Evolutionary conservation across 306 rosid genomes (phyloP).

Genomic region (Pterocarpus macrocarpus): DNA sequence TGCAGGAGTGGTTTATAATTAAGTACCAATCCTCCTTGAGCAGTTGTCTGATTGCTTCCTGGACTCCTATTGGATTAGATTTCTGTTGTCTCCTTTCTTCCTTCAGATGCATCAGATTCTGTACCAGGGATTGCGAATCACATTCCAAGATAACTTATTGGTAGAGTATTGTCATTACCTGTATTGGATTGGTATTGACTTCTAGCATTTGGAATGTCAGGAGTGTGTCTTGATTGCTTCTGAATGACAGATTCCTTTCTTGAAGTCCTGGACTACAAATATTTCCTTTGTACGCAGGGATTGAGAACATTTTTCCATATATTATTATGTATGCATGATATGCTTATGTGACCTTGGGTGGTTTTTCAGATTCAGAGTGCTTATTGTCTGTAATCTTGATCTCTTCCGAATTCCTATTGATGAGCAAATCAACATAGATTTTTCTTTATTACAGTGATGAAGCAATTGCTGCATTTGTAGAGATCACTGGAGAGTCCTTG

Average conservation of each 20-base stretch:
- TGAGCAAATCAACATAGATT: slow-evolving; percentile 21
- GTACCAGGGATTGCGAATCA: slow-evolving; percentile 1
- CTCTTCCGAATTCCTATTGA: neutral
- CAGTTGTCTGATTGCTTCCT: slow-evolving; percentile 11
- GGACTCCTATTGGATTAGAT: neutral
- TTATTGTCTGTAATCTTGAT: slow-evolving; percentile 26
- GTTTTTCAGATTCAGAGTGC: neutral
- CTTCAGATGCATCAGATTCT: slow-evolving; percentile 10
- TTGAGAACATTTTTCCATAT: slow-evolving; percentile 9
- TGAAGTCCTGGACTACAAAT: too few relatives aligned
- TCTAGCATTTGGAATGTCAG: slow-evolving; percentile 18
- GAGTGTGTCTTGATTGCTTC: neutral
- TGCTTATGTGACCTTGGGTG: neutral
- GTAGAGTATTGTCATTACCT: slow-evolving; percentile 32
- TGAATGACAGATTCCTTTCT: too few relatives aligned
- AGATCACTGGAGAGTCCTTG: slow-evolving; percentile 64
- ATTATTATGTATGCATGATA: neutral
- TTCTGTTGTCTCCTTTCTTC: slow-evolving; percentile 12
- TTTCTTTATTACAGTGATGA: slow-evolving; percentile 69
- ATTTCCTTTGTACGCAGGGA: neutral
- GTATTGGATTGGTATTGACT: neutral
- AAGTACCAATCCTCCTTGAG: neutral
- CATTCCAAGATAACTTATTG: neutral
- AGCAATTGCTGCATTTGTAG: slow-evolving; percentile 83
- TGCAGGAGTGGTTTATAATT: neutral